Percentiles rank a stretch among this genome's conserved stretches.
phyloP scores from a whole-genome alignment of 805 yeast genomes.

The Wickerhamomyces silvicola region DNA sequence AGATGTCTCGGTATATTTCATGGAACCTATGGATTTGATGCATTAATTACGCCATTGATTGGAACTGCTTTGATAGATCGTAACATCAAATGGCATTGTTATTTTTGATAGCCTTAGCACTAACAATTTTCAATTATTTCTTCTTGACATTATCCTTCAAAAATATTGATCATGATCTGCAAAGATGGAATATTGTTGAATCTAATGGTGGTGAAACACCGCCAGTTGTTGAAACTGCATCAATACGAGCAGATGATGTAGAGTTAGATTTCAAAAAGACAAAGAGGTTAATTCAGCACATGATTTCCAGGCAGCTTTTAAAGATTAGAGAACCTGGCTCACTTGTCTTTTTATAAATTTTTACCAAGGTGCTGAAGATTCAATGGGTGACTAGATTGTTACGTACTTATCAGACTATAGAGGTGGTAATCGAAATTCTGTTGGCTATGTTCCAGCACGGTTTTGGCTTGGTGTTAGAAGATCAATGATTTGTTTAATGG shows the following conservation, averaged over 20 bases:
- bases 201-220: conserved; percentile 4
- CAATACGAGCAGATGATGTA: too few relatives aligned
- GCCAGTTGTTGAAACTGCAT: background rate
- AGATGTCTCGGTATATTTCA: conserved; percentile 49
- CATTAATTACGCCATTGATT: conserved; percentile 52
- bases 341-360: conserved; percentile 46
- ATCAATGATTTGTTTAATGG: conserved; percentile 30
- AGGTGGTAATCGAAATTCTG: conserved; percentile 31
- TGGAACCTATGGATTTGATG: conserved; percentile 61
- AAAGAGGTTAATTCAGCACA: conserved; percentile 11
- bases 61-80: conserved; percentile 51
- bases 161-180: conserved; percentile 37
- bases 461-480: conserved; percentile 54
- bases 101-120: conserved; percentile 44
- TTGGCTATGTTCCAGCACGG: conserved; percentile 58
- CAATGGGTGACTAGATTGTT: conserved; percentile 61
- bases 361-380: conserved; percentile 60
- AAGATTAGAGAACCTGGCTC: conserved; percentile 41
- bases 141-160: conserved; percentile 36
- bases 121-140: conserved; percentile 28
- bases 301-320: conserved; percentile 32
- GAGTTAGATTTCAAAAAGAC: conserved; percentile 3
- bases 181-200: conserved; percentile 14
- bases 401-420: conserved; percentile 50
- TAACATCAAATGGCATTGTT: conserved; percentile 48